Evolutionary conservation across 202 grass and related monocot species (phyloP).

Genomic region (Bolboschoenoplectus hybrid): DNA sequence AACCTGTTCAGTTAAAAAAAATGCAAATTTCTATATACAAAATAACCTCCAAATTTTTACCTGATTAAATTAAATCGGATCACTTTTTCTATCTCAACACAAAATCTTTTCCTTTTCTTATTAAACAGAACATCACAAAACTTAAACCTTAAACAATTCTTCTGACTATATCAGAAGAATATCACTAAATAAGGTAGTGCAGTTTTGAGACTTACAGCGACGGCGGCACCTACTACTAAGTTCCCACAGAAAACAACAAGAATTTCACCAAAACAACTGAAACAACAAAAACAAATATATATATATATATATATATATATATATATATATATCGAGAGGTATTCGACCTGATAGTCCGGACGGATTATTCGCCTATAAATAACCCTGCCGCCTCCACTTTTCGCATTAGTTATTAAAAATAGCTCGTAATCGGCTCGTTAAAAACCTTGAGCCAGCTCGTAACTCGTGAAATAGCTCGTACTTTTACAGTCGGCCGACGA

Average conservation of each 20-base stretch:
- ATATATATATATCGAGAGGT: neutral
- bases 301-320: too few relatives aligned
- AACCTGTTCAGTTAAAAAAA: neutral
- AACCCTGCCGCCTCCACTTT: neutral
- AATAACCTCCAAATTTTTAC: neutral
- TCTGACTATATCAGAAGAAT: neutral
- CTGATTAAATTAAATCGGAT: too few relatives aligned
- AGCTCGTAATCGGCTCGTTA: too few relatives aligned
- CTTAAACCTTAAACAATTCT: neutral
- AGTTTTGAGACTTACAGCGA: conserved; percentile 2
- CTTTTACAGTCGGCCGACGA: too few relatives aligned
- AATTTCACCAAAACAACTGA: neutral
- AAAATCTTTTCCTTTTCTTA: neutral
- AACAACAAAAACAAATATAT: neutral
- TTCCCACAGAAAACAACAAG: neutral
- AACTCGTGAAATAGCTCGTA: too few relatives aligned
- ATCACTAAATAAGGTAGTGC: neutral
- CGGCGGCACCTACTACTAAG: neutral
- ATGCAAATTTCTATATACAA: neutral
- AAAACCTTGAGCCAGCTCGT: too few relatives aligned
- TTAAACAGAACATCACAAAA: conserved; percentile 1
- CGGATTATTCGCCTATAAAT: neutral
- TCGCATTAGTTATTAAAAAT: neutral
- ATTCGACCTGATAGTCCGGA: neutral
- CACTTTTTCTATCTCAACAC: neutral